Percentiles rank a stretch among this genome's conserved stretches.
These are phyloP conservation scores for Salix dunnii DNA, from an alignment of 345 rosid species.

Conservation along the genomic window DNA sequence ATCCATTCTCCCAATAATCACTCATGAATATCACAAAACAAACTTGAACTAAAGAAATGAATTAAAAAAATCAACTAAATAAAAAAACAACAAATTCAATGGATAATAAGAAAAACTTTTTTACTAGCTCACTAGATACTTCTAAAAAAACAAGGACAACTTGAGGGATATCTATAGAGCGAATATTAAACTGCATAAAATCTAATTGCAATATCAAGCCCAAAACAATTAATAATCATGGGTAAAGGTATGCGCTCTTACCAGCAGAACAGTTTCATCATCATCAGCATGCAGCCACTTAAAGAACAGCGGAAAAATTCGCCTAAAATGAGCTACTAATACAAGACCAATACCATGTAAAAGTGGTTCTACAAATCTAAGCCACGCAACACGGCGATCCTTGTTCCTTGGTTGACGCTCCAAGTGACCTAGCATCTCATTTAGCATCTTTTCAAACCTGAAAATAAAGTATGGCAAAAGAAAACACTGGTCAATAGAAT, in stretches of 20 bases:
- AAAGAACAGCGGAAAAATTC: constrained; percentile 73
- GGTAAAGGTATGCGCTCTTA: constrained; percentile 16
- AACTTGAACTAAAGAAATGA: neutral
- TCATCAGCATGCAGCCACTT: constrained; percentile 87
- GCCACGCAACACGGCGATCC: constrained; percentile 66
- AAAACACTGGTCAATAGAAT: neutral
- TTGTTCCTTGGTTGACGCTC: constrained; percentile 84
- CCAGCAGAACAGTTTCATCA: constrained; percentile 74
- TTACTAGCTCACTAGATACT: neutral
- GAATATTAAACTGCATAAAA: neutral
- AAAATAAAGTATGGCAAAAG: neutral
- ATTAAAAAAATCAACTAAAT: too few relatives aligned
- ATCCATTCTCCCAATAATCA: neutral
- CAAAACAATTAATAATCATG: neutral
- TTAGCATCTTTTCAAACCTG: constrained; percentile 73
- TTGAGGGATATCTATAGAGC: neutral
- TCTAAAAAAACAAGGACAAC: neutral
- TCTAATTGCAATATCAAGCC: neutral
- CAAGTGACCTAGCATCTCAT: constrained; percentile 77
- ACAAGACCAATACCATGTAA: constrained; percentile 60
- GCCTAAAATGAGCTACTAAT: constrained; percentile 70
- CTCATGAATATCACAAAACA: neutral
- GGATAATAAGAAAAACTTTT: too few relatives aligned
- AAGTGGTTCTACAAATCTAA: constrained; percentile 59
- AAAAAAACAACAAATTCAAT: too few relatives aligned